Conservation (phyloP, 169 alveolate species). For the Cyclospora cayetanensis region DNA sequence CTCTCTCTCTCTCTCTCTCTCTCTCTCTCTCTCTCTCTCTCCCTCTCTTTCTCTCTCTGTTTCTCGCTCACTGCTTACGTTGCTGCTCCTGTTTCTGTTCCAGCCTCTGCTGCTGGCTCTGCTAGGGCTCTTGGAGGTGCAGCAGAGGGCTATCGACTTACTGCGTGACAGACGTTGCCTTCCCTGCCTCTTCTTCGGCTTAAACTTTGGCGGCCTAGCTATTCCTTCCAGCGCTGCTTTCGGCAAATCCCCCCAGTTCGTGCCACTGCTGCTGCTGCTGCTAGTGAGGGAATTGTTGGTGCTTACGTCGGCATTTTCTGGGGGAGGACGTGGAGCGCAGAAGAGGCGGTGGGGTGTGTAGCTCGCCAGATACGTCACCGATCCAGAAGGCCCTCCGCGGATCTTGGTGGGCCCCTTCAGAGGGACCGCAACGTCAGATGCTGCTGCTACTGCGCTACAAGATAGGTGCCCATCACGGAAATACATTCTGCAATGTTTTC, state of each 20-base stretch:
- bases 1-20: not conserved
- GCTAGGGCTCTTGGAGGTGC: too few species aligned
- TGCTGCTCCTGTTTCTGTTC: not conserved
- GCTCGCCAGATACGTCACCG: too few species aligned
- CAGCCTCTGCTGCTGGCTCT: too few species aligned
- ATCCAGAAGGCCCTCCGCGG: too few species aligned
- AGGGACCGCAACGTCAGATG: too few species aligned
- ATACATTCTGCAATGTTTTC: too few species aligned
- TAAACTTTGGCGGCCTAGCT: not conserved
- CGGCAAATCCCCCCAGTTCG: not conserved
- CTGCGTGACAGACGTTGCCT: conserved; percentile 5
- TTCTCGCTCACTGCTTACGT: not conserved
- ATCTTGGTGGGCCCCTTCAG: too few species aligned
- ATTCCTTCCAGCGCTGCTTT: not conserved
- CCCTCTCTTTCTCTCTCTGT: not conserved
- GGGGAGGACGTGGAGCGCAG: not conserved
- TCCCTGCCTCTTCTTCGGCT: not conserved
- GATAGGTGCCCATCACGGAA: not conserved
- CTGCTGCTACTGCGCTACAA: not conserved
- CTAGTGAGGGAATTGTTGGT: not conserved
- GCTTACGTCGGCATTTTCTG: not conserved
- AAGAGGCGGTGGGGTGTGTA: too few species aligned
- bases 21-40: not conserved
- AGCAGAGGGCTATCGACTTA: too few species aligned
- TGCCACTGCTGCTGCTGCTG: conserved; percentile 13